Evolutionary conservation across 2,329 filamentous ascomycete species (phyloP).

Genomic region (Botrytis aclada): DNA sequence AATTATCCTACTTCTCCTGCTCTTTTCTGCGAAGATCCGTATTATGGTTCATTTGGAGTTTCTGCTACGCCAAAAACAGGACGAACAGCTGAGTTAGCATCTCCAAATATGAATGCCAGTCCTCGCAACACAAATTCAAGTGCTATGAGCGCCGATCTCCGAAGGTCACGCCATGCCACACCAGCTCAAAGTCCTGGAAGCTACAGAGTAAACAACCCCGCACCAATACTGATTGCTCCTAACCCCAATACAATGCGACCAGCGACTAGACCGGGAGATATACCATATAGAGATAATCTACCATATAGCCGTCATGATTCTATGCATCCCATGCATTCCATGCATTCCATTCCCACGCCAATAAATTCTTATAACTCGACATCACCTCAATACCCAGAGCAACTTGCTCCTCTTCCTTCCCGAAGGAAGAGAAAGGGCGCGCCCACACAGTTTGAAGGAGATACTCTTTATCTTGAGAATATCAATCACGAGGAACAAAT

Average conservation of each 20-base stretch:
- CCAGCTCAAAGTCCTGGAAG: conserved; percentile 18
- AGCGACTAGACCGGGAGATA: conserved; percentile 20
- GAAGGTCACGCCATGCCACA: conserved; percentile 23
- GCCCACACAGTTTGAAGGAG: conserved; percentile 19
- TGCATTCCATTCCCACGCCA: conserved; percentile 29
- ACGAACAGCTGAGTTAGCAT: conserved; percentile 21
- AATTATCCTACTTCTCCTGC: conserved; percentile 24
- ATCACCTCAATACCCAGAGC: conserved; percentile 21
- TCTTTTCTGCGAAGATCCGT: conserved; percentile 24
- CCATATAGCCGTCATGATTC: conserved; percentile 27
- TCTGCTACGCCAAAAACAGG: conserved; percentile 27
- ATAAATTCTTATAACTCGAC: conserved; percentile 24
- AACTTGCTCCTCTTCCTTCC: not conserved
- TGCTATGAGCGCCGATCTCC: conserved; percentile 22
- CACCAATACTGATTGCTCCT: conserved; percentile 32
- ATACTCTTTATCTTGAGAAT: conserved; percentile 21
- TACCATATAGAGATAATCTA: conserved; percentile 18
- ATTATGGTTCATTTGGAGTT: conserved; percentile 31
- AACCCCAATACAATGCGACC: conserved; percentile 25
- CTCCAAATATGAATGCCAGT: conserved; percentile 26
- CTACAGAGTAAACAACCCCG: conserved; percentile 21
- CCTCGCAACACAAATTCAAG: conserved; percentile 25
- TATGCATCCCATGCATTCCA: conserved; percentile 28
- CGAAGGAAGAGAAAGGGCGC: conserved; percentile 32
- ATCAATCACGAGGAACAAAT: conserved; percentile 37